Evolutionary conservation across 2,329 filamentous ascomycete genomes (phyloP).

Genomic region (Fusarium circinatum): DNA sequence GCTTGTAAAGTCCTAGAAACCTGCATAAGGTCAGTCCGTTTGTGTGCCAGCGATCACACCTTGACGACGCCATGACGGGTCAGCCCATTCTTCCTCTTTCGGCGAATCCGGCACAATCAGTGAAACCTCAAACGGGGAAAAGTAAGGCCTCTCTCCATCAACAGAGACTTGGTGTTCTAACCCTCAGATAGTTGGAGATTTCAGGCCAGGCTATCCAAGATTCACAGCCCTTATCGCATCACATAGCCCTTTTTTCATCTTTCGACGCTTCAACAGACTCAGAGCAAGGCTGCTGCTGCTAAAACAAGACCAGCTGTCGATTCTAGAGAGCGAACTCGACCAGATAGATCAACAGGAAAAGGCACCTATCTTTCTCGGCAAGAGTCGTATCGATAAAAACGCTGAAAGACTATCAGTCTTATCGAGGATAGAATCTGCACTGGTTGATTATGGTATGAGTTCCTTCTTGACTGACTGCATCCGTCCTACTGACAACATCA

Average conservation of each 20-base stretch:
- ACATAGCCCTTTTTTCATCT: not conserved
- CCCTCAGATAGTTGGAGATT: not conserved
- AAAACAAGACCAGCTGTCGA: not conserved
- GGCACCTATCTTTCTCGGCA: not conserved
- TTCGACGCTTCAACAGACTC: not conserved
- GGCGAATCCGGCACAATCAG: not conserved
- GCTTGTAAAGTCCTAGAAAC: not conserved
- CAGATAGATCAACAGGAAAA: not conserved
- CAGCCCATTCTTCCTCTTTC: not conserved
- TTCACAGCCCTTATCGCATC: constrained; percentile 2
- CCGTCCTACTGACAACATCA: accelerated
- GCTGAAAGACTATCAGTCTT: not conserved
- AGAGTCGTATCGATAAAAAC: not conserved
- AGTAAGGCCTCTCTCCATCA: not conserved
- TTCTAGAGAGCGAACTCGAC: not conserved
- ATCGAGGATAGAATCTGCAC: not conserved
- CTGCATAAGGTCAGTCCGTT: not conserved
- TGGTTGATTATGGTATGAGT: not conserved
- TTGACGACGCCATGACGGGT: not conserved
- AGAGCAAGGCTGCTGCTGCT: not conserved
- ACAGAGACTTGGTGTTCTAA: accelerated
- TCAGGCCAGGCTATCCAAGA: not conserved
- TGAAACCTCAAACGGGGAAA: not conserved
- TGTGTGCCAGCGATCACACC: not conserved
- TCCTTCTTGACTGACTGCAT: accelerated